Base-by-base conservation (phyloP, 768 basidiomycete genomes). In the Kwoniella sp. region DNA sequence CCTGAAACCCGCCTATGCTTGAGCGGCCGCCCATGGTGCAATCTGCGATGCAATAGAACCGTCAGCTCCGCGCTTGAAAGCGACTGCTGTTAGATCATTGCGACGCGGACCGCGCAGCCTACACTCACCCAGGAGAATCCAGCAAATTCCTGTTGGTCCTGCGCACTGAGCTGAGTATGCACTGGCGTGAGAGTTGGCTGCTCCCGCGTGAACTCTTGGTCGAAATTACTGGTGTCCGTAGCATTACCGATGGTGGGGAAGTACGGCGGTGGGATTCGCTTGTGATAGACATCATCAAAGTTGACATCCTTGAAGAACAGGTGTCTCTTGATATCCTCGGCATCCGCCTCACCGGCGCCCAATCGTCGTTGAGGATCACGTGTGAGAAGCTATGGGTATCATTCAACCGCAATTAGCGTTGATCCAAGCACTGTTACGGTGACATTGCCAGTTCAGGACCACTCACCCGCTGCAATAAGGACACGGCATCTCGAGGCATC, bases 231-330 rank as follows among this genome's bases (percentile, higher is more conserved):
- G n/a, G 72, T 74, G 46, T 78, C 74, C 8, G 72, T 76, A 15
- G 78, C 71, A 50, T 67, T 69, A 5, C 74, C 93, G 74, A 99
- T 92, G 1, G 88, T 90, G 17, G 96, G 96, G 87, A 92, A 93
- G 83, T 97, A 99, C 2, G 95, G 91, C 22, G 93, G 91, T 22
- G 94, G 93, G 74, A 98, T 92, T 64, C 94, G 91, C 81, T 98
- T 98, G 83, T 96, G 85, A 68, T 95, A 79, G n/a, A 99, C 90
- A 80, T 97, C 95, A 69, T 98, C 96, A 79, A 89, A 99, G 82
- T 82, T 97, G 53, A 95, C 90, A 78, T 98, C 96, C 81, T 94
- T 93, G 86, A 99, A 99, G 87, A 98, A 99, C 2, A 92, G 87
- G 77, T 98, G 96, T 59, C 86, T 85, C 82, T 99, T 99, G 83